Base-by-base conservation (phyloP, 2,329 filamentous ascomycete species). In the Stemphylium beticola region DNA sequence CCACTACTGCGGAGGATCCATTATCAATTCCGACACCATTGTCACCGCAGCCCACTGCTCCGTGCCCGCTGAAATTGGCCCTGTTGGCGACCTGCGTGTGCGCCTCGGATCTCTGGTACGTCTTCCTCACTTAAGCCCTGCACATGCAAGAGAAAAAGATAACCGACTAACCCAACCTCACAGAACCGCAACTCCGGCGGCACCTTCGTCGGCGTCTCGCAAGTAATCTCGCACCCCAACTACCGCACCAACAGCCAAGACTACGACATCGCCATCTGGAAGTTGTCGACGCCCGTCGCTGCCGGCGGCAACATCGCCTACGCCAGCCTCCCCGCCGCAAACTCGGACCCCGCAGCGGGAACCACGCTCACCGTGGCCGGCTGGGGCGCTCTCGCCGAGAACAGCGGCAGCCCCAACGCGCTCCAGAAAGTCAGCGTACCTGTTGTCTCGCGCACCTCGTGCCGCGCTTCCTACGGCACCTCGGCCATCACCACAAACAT, bases 401-500 rank as follows among this genome's bases (percentile, higher is more conserved):
- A 49, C 9, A 62, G 61, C 24, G 47, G 48, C n/a, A 50, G 40
- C 18, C 55, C 65, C 22, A 48, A 34, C 12, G 29, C 42, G 4
- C 67, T 71, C 18, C 61, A 44, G 55, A 71, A 70, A 62, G 68
- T 71, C 40, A 56, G 58, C 49, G 68, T 71, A 6, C 68, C 68
- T 38, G 50, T 71, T 47, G 51, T 71, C n/a, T 55, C 62, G 9
- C 68, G 68, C 50, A n/a, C 58, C 22, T 57, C 46, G 14, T 71
- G 68, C 65, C 51, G 59, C 32, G 8, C 57, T 20, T 52, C 57
- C 43, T 67, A 71, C 57, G 48, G 51, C 49, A 41, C 40, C n/a
- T 47, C 57, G 26, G 14, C 43, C 33, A 50, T 71, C 56, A 69
- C 66, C 38, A 49, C 47, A 61, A 54, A 56, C 59, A 71, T 71